These are phyloP conservation scores for Myxozyma kluyveri DNA, from an alignment of 805 yeast genomes.

Conservation along the genomic window DNA sequence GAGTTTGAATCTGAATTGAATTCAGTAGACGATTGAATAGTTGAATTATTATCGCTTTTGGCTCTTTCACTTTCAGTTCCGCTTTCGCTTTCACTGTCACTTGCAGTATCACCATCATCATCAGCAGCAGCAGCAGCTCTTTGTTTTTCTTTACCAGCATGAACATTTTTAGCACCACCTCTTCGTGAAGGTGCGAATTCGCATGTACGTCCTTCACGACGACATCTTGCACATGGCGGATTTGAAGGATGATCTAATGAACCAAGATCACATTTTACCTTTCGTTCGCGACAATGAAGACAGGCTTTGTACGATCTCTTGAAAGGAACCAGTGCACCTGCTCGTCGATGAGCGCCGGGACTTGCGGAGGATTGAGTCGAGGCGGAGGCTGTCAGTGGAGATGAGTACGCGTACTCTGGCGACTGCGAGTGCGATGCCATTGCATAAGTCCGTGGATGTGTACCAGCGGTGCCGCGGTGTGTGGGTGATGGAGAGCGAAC, in stretches of 20 bases:
- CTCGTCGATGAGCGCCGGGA: neutral
- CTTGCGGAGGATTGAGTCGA: neutral
- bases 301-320: slow-evolving; percentile 79
- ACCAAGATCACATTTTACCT: slow-evolving; percentile 84
- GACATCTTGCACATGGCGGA: slow-evolving; percentile 84
- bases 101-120: slow-evolving; percentile 11
- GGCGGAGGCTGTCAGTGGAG: neutral
- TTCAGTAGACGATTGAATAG: neutral
- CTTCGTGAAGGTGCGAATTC: slow-evolving; percentile 60
- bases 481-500: neutral
- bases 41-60: no score
- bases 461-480: neutral
- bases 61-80: slow-evolving; percentile 17
- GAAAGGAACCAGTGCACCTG: slow-evolving; percentile 37
- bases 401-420: no score
- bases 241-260: slow-evolving; percentile 65
- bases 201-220: slow-evolving; percentile 78
- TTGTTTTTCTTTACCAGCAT: slow-evolving; percentile 35
- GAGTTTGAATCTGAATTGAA: neutral
- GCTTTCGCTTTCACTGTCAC: slow-evolving; percentile 36
- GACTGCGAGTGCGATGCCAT: no score
- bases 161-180: slow-evolving; percentile 48
- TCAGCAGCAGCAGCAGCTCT: slow-evolving; percentile 1
- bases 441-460: no score
- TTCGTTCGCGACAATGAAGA: slow-evolving; percentile 75